Evolutionary conservation across 495 filamentous ascomycete genomes (phyloP), one percentile per base, ranked within the genome.

Genomic region (Penicillium manginii): DNA sequence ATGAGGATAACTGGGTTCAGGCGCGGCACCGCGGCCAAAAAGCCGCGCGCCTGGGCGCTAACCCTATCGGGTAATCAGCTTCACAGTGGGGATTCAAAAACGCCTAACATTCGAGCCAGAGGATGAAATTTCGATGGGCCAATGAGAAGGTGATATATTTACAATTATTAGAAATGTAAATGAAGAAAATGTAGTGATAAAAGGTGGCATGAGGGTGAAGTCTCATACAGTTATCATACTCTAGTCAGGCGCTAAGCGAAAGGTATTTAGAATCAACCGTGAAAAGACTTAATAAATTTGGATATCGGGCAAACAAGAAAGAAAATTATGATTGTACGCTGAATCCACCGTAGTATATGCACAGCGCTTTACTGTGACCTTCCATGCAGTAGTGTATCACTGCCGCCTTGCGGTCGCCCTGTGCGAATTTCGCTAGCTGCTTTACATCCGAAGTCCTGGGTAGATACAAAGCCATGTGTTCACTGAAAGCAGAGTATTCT

Each of bases 361-460:
- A 85, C 46, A 85, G 54, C n/a, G 81, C 83, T 76, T 97, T 98
- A 71, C 94, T 97, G 3, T 90, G 89, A 9, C 91, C 91, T 54
- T 90, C 81, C 74, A 94, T 88, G 70, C 92, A 97, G 69, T 98
- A 98, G 74, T 98, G 94, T 48, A 91, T 83, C 23, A 92, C 87
- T 18, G 88, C 83, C 8, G 91, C 73, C 67, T 83, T 84, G 42
- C 74, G 58, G 15, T 71, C 80, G 10, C 77, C 70, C 49, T 84
- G 79, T 2, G 80, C 83, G 52, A 87, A 71, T 60, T 77, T 77
- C 3, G 91, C 91, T 37, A 98, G 75, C 68, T 98, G 96, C 22
- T 86, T 82, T 18, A 98, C 60, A 73, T 98, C 86, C 47, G 91
- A 94, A 2, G 88, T 96, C 46, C 94, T 81, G 7, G 94, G 94